These are phyloP conservation scores for Capsella rubella DNA, from an alignment of 441 rosid genomes.

Conservation along the genomic window DNA sequence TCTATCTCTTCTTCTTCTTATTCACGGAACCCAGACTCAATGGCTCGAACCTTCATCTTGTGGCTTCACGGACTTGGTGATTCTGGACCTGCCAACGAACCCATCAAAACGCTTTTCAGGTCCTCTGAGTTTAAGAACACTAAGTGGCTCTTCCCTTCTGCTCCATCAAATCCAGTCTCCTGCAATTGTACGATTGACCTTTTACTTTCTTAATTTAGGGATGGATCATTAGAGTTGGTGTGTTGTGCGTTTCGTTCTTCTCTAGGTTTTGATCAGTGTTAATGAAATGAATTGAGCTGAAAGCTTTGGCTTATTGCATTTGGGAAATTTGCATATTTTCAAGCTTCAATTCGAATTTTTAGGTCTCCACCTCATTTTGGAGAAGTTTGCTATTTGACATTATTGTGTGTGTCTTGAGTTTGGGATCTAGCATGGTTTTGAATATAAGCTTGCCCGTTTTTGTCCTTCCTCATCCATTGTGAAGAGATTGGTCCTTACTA, in stretches of 20 bases:
- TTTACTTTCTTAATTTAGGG: neutral
- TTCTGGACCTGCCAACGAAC: slow-evolving; percentile 93
- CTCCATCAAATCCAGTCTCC: slow-evolving; percentile 73
- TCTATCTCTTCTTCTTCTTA: slow-evolving; percentile 50
- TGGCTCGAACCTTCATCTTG: slow-evolving; percentile 77
- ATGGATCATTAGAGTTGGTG: neutral
- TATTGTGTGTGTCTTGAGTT: neutral
- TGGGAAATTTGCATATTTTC: neutral
- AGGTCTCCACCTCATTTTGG: neutral
- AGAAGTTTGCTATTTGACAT: neutral
- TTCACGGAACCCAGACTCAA: slow-evolving; percentile 39
- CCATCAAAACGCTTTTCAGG: slow-evolving; percentile 70
- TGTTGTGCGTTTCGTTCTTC: neutral
- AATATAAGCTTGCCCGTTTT: neutral
- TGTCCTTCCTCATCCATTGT: neutral
- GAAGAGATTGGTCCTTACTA: neutral
- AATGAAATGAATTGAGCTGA: neutral
- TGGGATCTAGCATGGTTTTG: neutral
- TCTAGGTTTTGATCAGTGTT: neutral
- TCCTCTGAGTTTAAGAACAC: slow-evolving; percentile 61
- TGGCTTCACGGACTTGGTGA: slow-evolving; percentile 95
- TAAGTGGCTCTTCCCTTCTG: slow-evolving; percentile 88
- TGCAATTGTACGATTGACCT: slow-evolving; percentile 66
- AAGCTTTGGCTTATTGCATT: slow-evolving; percentile 2
- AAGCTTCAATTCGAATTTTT: neutral